A percentile compares a stretch with the other conserved stretches of the same genome.
These are phyloP conservation scores for Neoboletus brunneissimus DNA, from an alignment of 768 basidiomycete species.

Conservation along the genomic window DNA sequence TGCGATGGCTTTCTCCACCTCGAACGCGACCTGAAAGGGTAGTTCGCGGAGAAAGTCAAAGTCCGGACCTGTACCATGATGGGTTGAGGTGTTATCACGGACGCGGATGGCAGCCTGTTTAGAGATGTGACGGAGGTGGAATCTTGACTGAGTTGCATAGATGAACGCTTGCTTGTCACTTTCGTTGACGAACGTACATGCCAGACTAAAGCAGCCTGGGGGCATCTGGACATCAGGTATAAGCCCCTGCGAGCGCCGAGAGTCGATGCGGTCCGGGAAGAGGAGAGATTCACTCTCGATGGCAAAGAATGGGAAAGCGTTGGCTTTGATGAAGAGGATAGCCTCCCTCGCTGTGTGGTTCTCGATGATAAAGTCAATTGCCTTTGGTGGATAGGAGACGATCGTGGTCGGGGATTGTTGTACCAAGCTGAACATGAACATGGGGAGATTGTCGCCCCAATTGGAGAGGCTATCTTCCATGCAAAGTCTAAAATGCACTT, in stretches of 20 bases:
- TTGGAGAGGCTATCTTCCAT: slow-evolving; percentile 20
- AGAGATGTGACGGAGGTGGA: slow-evolving; percentile 20
- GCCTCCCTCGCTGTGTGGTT: slow-evolving; percentile 8
- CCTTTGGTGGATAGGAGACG: slow-evolving; percentile 21
- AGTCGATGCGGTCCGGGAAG: neutral
- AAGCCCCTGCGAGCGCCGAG: slow-evolving; percentile 29
- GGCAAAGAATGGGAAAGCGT: slow-evolving; percentile 33
- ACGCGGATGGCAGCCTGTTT: slow-evolving; percentile 14
- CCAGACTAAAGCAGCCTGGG: slow-evolving; percentile 28
- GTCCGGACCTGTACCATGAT: neutral
- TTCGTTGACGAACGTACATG: slow-evolving; percentile 28
- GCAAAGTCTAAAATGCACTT: slow-evolving; percentile 32
- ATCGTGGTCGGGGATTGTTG: neutral
- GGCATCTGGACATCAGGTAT: slow-evolving; percentile 25
- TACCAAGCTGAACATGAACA: neutral
- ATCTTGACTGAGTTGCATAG: slow-evolving; percentile 16
- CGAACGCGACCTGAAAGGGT: slow-evolving; percentile 37
- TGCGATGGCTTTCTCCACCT: slow-evolving; percentile 37
- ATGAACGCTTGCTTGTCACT: slow-evolving; percentile 31
- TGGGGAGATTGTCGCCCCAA: neutral
- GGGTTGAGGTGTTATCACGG: slow-evolving; percentile 12
- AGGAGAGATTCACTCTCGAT: neutral
- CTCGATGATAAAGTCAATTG: slow-evolving; percentile 23
- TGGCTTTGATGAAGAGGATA: slow-evolving; percentile 33
- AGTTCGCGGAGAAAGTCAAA: slow-evolving; percentile 29